Percentiles rank a stretch among this genome's conserved stretches.
phyloP scores from a whole-genome alignment of 192 early-diverging fungal species.

The Coemansia sp. region DNA sequence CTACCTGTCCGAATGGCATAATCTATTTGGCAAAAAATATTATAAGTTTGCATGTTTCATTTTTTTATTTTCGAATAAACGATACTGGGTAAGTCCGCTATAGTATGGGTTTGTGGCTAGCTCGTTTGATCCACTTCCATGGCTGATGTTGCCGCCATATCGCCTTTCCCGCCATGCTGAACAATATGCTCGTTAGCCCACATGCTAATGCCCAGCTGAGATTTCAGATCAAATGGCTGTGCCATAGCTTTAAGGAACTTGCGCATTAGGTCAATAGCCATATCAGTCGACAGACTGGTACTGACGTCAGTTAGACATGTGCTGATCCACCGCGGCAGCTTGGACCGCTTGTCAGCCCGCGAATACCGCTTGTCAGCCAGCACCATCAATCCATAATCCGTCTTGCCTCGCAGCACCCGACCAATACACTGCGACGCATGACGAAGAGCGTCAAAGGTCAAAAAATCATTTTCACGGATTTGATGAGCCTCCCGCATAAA shows the following conservation, averaged over 20 bases:
- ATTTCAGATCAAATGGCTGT: slow-evolving; percentile 79
- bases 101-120: not conserved
- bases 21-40: too few species aligned
- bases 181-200: slow-evolving; percentile 76
- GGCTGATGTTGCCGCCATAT: slow-evolving; percentile 5
- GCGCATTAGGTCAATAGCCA: slow-evolving; percentile 87
- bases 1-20: slow-evolving; percentile 67
- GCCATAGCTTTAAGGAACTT: slow-evolving; percentile 96
- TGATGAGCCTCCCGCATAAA: slow-evolving; percentile 90
- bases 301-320: slow-evolving; percentile 84
- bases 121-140: slow-evolving; percentile 16
- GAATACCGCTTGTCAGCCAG: slow-evolving; percentile 98
- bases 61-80: too few species aligned
- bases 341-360: slow-evolving; percentile 88
- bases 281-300: slow-evolving; percentile 93
- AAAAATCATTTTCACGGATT: slow-evolving; percentile 97
- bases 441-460: slow-evolving; percentile 98
- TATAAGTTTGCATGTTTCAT: too few species aligned
- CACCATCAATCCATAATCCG: slow-evolving; percentile 98
- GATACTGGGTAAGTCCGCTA: too few species aligned
- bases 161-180: slow-evolving; percentile 33
- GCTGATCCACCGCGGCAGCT: slow-evolving; percentile 96
- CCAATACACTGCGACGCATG: slow-evolving; percentile 99
- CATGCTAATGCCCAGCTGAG: slow-evolving; percentile 84
- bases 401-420: slow-evolving; percentile 94